Percentiles rank a stretch among this genome's conserved stretches.
phyloP scores from a whole-genome alignment of 164 flowering plant genomes.

The Malania oleifera region DNA sequence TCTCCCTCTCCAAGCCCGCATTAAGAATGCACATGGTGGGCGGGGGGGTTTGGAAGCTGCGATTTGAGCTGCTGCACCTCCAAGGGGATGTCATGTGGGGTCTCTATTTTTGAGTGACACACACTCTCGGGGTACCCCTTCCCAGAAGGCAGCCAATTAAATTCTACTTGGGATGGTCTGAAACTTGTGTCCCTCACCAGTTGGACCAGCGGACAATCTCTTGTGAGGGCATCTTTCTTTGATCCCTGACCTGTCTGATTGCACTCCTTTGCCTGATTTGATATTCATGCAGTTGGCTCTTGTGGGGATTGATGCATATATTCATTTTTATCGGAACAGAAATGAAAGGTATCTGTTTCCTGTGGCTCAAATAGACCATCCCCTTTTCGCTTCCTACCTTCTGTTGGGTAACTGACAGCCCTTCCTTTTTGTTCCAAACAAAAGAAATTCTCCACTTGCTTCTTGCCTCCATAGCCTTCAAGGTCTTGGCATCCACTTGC shows the following conservation, averaged over 20 bases:
- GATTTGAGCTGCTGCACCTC: background rate
- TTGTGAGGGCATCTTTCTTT: slow-evolving; percentile 21
- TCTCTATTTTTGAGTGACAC: background rate
- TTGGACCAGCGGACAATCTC: slow-evolving; percentile 15
- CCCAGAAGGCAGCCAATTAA: slow-evolving; percentile 1
- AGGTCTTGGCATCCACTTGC: no score
- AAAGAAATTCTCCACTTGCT: no score
- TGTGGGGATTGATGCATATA: no score
- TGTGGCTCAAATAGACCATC: no score
- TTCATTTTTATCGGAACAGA: no score
- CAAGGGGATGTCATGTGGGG: background rate
- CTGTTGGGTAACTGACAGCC: no score
- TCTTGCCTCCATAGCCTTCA: no score
- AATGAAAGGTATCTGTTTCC: no score
- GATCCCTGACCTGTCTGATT: slow-evolving; percentile 19
- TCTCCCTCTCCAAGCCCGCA: background rate
- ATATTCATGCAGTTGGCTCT: no score
- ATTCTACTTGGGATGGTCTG: background rate
- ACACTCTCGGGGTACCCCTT: background rate
- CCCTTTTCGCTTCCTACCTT: no score
- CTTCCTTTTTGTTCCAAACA: no score
- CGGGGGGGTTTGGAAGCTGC: background rate
- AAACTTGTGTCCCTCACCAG: background rate
- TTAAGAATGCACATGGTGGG: slow-evolving; percentile 11
- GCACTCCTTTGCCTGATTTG: no score